Evolutionary conservation across 192 early-diverging fungal genomes (phyloP), one percentile per base, ranked within the genome.

Genomic region (Entrophospora sp.): DNA sequence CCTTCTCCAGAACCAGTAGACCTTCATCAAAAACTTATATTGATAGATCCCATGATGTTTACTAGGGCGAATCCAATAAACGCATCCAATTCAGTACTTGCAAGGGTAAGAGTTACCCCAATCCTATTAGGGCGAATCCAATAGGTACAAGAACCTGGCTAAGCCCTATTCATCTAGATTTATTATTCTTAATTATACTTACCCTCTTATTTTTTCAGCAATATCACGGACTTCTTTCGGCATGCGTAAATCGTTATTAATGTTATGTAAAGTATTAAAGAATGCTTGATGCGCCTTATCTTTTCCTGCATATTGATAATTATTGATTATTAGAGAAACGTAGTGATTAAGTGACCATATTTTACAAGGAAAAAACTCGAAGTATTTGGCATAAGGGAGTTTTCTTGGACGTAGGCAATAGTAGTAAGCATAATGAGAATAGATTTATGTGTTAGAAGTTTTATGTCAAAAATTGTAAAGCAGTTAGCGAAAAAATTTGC

Each of bases 51-150:
- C 59, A 42, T 44, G 53, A 28, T 44, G 59, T 61, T 61, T 61
- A 44, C 59, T 40, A 61, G 31, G 37, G 28, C 59, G 59, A 25
- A 28, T 25, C 5, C 24, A 61, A 61, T 31, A 61, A 61, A 61
- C 59, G 59, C 59, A 61, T 28, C 59, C 58, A 61, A 42, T 61
- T 61, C 58, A 61, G 22, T 61, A 44, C 58, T 61, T 61, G 58
- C 25, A 61, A 1, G 25, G n/a, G n/a, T n/a, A n/a, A n/a, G n/a
- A n/a, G n/a, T n/a, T n/a, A n/a, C n/a, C n/a, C n/a, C n/a, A 30
- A 1, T 61, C 58, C 59, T 31, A 61, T 40, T 24, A 61, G 59
- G 24, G 7, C 37, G 37, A 3, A 7, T 13, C n/a, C 20, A 42
- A 42, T 30, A 56, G 40, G 59, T 61, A 61, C 59, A 44, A 61